Conservation (phyloP, 345 rosid genomes). For the Boechera stricta region DNA sequence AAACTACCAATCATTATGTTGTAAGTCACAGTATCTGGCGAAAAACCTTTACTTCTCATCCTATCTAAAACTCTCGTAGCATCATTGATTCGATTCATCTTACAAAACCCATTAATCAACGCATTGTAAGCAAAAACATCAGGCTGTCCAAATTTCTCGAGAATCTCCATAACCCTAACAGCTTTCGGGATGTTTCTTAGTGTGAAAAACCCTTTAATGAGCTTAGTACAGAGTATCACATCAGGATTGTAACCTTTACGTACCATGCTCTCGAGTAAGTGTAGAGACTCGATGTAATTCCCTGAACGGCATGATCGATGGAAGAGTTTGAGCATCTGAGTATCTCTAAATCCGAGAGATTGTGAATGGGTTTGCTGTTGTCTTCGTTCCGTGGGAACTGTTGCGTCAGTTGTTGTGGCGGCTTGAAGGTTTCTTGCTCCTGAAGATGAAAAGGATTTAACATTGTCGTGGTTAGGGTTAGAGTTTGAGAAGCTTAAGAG, state of each 20-base stretch:
- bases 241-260: conserved; percentile 69
- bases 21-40: conserved; percentile 77
- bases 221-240: conserved; percentile 76
- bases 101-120: conserved; percentile 80
- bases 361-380: conserved; percentile 49
- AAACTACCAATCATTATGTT: conserved; percentile 82
- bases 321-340: conserved; percentile 63
- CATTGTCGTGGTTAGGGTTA: conserved; percentile 30
- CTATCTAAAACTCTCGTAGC: conserved; percentile 65
- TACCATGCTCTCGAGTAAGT: conserved; percentile 72
- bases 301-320: conserved; percentile 64
- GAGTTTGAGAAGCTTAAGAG: conserved; percentile 34
- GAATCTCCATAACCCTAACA: conserved; percentile 70
- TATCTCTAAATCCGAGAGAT: conserved; percentile 64
- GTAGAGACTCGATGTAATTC: conserved; percentile 66
- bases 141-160: conserved; percentile 72
- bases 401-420: conserved; percentile 50
- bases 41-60: conserved; percentile 71
- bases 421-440: conserved; percentile 33
- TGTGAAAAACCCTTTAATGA: conserved; percentile 71
- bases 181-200: conserved; percentile 65
- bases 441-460: conserved; percentile 24
- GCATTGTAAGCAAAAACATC: conserved; percentile 87
- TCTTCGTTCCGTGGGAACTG: conserved; percentile 26
- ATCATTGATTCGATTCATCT: conserved; percentile 65